These are phyloP conservation scores for Cucumis cinereus DNA, from an alignment of 306 rosid species.

Conservation along the genomic window DNA sequence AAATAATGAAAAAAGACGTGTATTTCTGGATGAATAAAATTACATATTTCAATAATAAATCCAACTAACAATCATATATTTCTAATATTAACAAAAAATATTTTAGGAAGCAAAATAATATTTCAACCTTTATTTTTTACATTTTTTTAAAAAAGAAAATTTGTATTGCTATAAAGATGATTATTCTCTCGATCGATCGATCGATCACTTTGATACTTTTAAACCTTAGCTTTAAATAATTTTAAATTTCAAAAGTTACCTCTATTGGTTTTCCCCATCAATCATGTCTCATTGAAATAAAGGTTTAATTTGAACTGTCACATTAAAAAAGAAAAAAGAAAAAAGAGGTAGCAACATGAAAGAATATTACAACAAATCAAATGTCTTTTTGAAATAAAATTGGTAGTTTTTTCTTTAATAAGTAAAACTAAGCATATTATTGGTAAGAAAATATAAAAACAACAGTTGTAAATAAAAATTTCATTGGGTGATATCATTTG, in stretches of 20 bases:
- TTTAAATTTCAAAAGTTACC: neutral
- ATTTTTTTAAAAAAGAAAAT: too few species aligned
- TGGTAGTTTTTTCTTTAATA: neutral
- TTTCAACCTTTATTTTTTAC: too few species aligned
- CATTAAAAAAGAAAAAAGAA: neutral
- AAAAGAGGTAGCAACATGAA: neutral
- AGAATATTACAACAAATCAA: constrained; percentile 3
- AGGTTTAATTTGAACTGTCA: neutral
- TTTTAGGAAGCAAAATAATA: too few species aligned
- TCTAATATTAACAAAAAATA: too few species aligned
- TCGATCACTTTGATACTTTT: neutral
- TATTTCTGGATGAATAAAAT: too few species aligned
- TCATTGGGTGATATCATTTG: neutral
- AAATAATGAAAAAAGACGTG: too few species aligned
- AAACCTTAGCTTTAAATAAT: neutral
- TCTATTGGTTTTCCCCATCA: neutral
- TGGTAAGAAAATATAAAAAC: neutral
- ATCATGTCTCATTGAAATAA: neutral
- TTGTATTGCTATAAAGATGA: neutral
- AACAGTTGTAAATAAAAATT: neutral
- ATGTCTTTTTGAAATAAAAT: neutral
- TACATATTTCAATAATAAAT: too few species aligned
- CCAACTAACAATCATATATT: too few species aligned
- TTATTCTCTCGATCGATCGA: neutral
- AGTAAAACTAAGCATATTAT: neutral